phyloP scores from a whole-genome alignment of 1,284 basidiomycete species.

The Phlebopus sp. region DNA sequence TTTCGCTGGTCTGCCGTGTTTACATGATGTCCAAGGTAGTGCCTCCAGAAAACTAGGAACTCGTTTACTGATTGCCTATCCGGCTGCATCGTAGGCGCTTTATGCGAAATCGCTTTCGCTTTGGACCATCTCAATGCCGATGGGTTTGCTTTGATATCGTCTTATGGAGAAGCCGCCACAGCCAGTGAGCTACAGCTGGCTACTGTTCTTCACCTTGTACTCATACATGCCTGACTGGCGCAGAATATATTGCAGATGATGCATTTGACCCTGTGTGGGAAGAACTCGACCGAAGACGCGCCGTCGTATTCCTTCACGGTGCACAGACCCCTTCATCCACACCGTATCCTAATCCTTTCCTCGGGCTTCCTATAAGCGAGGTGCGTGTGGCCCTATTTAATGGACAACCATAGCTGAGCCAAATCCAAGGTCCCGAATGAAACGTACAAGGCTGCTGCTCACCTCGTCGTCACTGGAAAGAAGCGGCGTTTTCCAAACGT shows the following conservation, averaged over 20 bases:
- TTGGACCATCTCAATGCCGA: constrained; percentile 57
- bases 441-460: constrained; percentile 74
- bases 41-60: constrained; percentile 3
- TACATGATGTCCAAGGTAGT: constrained; percentile 57
- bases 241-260: constrained; percentile 65
- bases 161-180: constrained; percentile 49
- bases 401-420: constrained; percentile 6
- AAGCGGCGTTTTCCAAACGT: constrained; percentile 57
- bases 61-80: neutral
- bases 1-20: constrained; percentile 60
- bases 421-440: constrained; percentile 64
- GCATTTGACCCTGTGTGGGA: constrained; percentile 62
- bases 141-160: constrained; percentile 62
- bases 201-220: neutral
- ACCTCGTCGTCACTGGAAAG: constrained; percentile 66
- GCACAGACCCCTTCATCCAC: constrained; percentile 60
- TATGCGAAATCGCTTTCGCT: constrained; percentile 55
- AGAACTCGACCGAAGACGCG: constrained; percentile 54
- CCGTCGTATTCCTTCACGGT: constrained; percentile 69
- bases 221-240: constrained; percentile 8
- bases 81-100: constrained; percentile 40
- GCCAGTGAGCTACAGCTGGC: constrained; percentile 37
- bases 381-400: constrained; percentile 33
- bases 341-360: constrained; percentile 55
- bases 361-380: constrained; percentile 69